phyloP scores from a whole-genome alignment of 2,329 filamentous ascomycete species.

The Phymatotrichopsis omnivora region DNA sequence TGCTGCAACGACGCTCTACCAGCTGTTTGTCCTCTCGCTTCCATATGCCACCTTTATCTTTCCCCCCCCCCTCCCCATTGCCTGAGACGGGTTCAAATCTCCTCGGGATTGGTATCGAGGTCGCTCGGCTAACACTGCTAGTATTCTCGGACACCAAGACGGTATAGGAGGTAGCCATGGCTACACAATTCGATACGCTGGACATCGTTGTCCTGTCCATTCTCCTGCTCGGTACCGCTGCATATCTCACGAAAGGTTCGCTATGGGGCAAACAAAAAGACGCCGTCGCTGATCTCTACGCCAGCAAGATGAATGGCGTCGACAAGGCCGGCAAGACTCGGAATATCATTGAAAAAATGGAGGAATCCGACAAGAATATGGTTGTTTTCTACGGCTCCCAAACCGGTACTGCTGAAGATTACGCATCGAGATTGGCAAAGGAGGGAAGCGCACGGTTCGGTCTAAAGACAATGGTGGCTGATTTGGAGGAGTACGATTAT shows the following conservation, averaged over 20 bases:
- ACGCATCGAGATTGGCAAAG: constrained; percentile 90
- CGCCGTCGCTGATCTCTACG: constrained; percentile 69
- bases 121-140: too few species aligned
- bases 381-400: constrained; percentile 98
- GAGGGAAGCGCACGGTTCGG: constrained; percentile 95
- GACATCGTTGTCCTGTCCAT: constrained; percentile 83
- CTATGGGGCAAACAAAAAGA: constrained; percentile 85
- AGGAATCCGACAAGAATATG: constrained; percentile 91
- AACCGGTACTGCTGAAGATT: constrained; percentile 96
- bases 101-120: too few species aligned
- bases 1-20: too few species aligned
- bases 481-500: constrained; percentile 95
- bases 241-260: constrained; percentile 96
- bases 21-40: too few species aligned
- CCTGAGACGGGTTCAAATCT: too few species aligned
- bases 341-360: constrained; percentile 91
- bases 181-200: constrained; percentile 79
- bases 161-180: constrained; percentile 60
- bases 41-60: too few species aligned
- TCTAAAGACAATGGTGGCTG: constrained; percentile 94
- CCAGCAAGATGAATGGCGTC: constrained; percentile 50
- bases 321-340: constrained; percentile 74
- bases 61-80: too few species aligned
- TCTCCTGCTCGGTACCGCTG: constrained; percentile 75
- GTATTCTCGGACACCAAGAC: too few species aligned